Conservation (phyloP, 257 asterid genomes). For the Nicotiana sylvestris region DNA sequence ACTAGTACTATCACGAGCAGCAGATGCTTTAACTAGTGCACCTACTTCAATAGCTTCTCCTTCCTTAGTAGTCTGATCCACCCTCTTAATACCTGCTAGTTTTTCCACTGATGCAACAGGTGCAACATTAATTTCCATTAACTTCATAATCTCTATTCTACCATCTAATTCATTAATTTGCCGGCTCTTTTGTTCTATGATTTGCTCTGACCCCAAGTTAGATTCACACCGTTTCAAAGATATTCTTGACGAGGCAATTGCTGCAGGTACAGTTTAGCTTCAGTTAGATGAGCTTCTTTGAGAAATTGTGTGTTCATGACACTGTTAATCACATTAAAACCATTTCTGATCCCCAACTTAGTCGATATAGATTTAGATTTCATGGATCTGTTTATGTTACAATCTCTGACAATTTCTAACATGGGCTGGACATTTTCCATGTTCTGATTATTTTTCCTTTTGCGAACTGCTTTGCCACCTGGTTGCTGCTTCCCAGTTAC, state of each 20-base stretch:
- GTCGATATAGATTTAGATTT: too few relatives aligned
- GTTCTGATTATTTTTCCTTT: too few relatives aligned
- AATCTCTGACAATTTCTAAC: too few relatives aligned
- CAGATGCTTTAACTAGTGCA: too few relatives aligned
- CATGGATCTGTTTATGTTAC: too few relatives aligned
- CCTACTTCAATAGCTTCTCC: too few relatives aligned
- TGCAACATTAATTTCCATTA: neutral
- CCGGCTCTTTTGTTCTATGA: constrained; percentile 89
- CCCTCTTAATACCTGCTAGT: too few relatives aligned
- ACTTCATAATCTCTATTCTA: neutral
- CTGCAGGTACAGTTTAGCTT: constrained; percentile 42
- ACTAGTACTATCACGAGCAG: too few relatives aligned
- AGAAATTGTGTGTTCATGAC: neutral
- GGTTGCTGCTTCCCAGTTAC: neutral
- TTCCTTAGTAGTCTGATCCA: too few relatives aligned
- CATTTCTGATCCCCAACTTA: too few relatives aligned
- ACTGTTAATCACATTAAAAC: too few relatives aligned
- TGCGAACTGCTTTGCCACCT: neutral
- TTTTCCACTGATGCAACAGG: too few relatives aligned
- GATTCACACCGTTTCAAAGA: constrained; percentile 96
- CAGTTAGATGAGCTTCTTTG: neutral
- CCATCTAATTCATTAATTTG: constrained; percentile 2
- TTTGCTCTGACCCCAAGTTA: constrained; percentile 71
- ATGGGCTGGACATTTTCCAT: neutral
- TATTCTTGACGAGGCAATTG: constrained; percentile 67